Conservation (phyloP, 257 asterid genomes). For the Solanum sejunctum region DNA sequence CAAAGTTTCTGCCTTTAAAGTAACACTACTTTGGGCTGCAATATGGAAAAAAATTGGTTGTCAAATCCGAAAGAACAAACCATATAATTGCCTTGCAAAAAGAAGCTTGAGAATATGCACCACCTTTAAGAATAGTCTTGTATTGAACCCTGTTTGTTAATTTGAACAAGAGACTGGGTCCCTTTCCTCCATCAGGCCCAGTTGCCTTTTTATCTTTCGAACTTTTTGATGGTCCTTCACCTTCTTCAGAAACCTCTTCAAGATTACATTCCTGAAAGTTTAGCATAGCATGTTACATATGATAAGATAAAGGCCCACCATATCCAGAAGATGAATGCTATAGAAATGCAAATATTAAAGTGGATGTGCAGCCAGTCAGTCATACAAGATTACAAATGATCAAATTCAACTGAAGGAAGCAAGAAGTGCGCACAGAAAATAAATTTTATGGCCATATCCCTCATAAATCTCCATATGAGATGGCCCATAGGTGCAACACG, state of each 20-base stretch:
- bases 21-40: slow-evolving; percentile 22
- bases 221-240: slow-evolving; percentile 73
- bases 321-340: neutral
- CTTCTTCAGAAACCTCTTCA: slow-evolving; percentile 83
- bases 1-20: slow-evolving; percentile 19
- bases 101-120: neutral
- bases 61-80: neutral
- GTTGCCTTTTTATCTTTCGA: slow-evolving; percentile 85
- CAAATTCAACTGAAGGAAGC: neutral
- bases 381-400: neutral
- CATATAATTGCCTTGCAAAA: neutral
- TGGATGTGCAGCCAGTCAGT: neutral
- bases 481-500: neutral
- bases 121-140: slow-evolving; percentile 88
- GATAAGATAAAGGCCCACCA: neutral
- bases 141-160: slow-evolving; percentile 77
- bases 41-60: neutral
- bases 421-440: neutral
- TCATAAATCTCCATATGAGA: neutral
- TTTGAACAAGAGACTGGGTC: slow-evolving; percentile 69
- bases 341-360: neutral
- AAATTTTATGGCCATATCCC: neutral
- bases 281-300: neutral
- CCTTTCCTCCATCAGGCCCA: slow-evolving; percentile 55
- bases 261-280: slow-evolving; percentile 78